These are phyloP conservation scores for Mucor plumbeus DNA, from an alignment of 371 early-diverging fungal genomes.

Conservation along the genomic window DNA sequence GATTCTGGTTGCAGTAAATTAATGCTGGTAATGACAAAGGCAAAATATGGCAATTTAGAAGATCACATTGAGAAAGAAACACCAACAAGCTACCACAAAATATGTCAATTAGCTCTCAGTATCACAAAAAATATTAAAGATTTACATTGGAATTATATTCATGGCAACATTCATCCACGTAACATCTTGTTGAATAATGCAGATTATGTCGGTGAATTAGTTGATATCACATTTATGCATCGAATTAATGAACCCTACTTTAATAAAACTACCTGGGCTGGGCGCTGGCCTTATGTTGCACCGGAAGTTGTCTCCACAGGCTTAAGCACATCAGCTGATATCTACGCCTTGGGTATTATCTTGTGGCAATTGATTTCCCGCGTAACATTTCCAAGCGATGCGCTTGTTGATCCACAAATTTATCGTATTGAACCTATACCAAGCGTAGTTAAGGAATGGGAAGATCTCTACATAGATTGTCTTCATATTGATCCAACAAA, in stretches of 20 bases:
- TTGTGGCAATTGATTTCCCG: slow-evolving; percentile 55
- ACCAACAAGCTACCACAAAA: slow-evolving; percentile 41
- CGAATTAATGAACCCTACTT: slow-evolving; percentile 19
- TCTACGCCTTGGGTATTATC: slow-evolving; percentile 51
- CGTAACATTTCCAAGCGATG: slow-evolving; percentile 48
- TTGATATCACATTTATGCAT: slow-evolving; percentile 51
- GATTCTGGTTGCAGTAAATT: slow-evolving; percentile 40
- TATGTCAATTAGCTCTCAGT: slow-evolving; percentile 40
- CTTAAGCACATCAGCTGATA: slow-evolving; percentile 44
- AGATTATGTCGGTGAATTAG: slow-evolving; percentile 45
- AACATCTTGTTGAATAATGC: slow-evolving; percentile 47
- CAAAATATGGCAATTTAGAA: slow-evolving; percentile 47
- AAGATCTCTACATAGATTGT: slow-evolving; percentile 45
- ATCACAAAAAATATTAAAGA: slow-evolving; percentile 50
- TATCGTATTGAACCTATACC: slow-evolving; percentile 54
- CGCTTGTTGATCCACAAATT: slow-evolving; percentile 40
- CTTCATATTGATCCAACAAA: slow-evolving; percentile 41
- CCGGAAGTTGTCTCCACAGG: slow-evolving; percentile 44
- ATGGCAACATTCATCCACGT: slow-evolving; percentile 53
- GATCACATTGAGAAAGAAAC: slow-evolving; percentile 33
- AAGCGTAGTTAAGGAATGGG: slow-evolving; percentile 43
- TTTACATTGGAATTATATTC: slow-evolving; percentile 50
- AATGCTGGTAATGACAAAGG: slow-evolving; percentile 47
- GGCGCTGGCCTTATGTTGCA: slow-evolving; percentile 54
- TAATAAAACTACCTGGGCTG: slow-evolving; percentile 21